Conservation (phyloP, 108 stramenopile species). For the Heterococcus sp. region DNA sequence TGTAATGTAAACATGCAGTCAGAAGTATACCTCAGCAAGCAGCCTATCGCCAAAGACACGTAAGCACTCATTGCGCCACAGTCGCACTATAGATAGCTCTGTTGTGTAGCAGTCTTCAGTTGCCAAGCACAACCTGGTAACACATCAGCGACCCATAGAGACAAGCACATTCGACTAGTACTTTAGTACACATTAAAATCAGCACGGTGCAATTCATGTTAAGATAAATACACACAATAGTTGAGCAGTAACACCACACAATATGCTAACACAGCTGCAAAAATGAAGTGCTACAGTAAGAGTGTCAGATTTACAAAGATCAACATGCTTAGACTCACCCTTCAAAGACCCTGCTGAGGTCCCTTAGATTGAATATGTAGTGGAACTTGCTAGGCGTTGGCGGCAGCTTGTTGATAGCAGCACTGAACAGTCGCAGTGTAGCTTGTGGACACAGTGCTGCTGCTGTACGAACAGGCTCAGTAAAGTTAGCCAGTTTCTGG, state of each 20-base stretch:
- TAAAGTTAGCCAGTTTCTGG: slow-evolving; percentile 17
- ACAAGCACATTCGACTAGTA: too few relatives aligned
- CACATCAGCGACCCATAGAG: too few relatives aligned
- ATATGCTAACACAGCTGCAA: too few relatives aligned
- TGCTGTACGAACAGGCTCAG: slow-evolving; percentile 54
- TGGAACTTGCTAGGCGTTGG: slow-evolving; percentile 72
- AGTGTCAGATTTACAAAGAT: too few relatives aligned
- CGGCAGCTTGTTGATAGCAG: slow-evolving; percentile 59
- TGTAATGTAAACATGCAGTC: too few relatives aligned
- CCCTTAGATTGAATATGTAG: slow-evolving; percentile 71
- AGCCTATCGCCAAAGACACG: slow-evolving; percentile 67
- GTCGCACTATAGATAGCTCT: slow-evolving; percentile 37
- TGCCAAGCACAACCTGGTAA: slow-evolving; percentile 56
- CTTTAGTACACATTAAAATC: too few relatives aligned
- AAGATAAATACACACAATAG: too few relatives aligned
- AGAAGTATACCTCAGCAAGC: too few relatives aligned
- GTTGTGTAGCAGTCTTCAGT: slow-evolving; percentile 54
- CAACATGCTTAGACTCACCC: too few relatives aligned
- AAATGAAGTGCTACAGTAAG: too few relatives aligned
- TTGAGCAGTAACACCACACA: too few relatives aligned
- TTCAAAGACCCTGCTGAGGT: slow-evolving; percentile 67
- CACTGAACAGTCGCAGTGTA: slow-evolving; percentile 54
- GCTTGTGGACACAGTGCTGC: slow-evolving; percentile 52
- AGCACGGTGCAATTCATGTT: too few relatives aligned
- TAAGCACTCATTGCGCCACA: slow-evolving; percentile 66